Evolutionary conservation across 2,329 filamentous ascomycete species (phyloP), one percentile per base, ranked within the genome.

Genomic region (Zymoseptoria brevis): DNA sequence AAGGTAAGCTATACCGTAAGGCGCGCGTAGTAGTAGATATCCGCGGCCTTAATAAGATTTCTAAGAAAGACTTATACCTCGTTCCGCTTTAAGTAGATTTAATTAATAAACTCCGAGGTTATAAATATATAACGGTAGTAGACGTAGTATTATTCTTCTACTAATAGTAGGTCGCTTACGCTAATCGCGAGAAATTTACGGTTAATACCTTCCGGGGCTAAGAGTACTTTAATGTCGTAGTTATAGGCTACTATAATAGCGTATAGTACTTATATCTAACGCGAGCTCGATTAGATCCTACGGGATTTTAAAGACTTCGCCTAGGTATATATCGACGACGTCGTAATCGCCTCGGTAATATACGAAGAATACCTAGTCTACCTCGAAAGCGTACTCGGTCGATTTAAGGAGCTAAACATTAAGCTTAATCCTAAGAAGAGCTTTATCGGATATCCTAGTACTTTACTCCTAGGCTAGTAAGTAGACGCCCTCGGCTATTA

Each of bases 101-200:
- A 9, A 53, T 53, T 26, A n/a, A 22, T 8, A 53, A 53, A 22
- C 50, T 53, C 3, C 19, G 50, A 24, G 29, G 41, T 22, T 30
- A 30, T 13, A 3, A 29, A 5, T 55, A 55, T 57, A 52, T 61
- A 53, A 51, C 50, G 9, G 29, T 53, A 29, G 35, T 50, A 16
- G 19, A 53, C 50, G 45, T 19, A 21, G 48, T 41, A 8, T 57
- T 41, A 19, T 53, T 57, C 11, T 57, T 57, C 50, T 57, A 57
- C 19, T 57, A 57, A 57, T 57, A 52, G 26, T 11, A 26, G 19
- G 35, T 57, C 0, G 19, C 19, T 8, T 16, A 21, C 0, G 26
- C 11, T 2, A 13, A 57, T 22, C n/a, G 24, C 22, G 30, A 57
- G n/a, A 57, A 57, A n/a, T 57, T 57, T 57, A 57, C 22, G 16